Conservation (phyloP, 2,329 filamentous ascomycete species). For the Emmonsia crescens region DNA sequence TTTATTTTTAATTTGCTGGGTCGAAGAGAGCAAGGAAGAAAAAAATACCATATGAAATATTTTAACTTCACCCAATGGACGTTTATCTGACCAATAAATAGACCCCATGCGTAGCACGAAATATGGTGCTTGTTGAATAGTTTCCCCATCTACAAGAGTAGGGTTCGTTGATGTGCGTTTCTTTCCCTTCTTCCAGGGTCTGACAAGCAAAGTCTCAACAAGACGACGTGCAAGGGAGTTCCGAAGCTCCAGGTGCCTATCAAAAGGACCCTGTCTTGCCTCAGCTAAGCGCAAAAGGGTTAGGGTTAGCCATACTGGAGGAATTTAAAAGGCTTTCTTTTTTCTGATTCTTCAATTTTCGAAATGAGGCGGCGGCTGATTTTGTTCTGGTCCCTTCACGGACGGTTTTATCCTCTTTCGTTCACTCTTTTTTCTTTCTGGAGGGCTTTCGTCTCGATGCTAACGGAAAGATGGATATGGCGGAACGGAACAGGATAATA, state of each 20-base stretch:
- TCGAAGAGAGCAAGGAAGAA: neutral
- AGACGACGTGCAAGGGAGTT: neutral
- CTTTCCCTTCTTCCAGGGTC: neutral
- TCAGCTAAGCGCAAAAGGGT: neutral
- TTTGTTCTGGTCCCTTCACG: neutral
- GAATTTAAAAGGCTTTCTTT: neutral
- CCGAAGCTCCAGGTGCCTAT: neutral
- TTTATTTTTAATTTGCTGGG: neutral
- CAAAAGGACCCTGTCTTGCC: neutral
- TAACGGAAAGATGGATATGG: neutral
- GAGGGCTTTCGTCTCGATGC: neutral
- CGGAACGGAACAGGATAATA: neutral
- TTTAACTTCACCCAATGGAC: neutral
- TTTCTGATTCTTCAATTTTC: neutral
- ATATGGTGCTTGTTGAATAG: neutral
- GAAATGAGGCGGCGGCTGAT: neutral
- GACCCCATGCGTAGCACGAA: neutral
- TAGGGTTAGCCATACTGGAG: neutral
- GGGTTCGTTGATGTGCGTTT: neutral
- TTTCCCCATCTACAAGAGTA: neutral
- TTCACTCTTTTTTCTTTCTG: neutral
- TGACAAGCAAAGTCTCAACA: neutral
- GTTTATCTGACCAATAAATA: neutral
- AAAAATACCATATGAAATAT: neutral
- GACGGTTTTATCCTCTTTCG: neutral